A percentile compares a stretch with the other conserved stretches of the same genome.
phyloP scores from a whole-genome alignment of 345 rosid genomes.

The Dipteronia dyeriana region DNA sequence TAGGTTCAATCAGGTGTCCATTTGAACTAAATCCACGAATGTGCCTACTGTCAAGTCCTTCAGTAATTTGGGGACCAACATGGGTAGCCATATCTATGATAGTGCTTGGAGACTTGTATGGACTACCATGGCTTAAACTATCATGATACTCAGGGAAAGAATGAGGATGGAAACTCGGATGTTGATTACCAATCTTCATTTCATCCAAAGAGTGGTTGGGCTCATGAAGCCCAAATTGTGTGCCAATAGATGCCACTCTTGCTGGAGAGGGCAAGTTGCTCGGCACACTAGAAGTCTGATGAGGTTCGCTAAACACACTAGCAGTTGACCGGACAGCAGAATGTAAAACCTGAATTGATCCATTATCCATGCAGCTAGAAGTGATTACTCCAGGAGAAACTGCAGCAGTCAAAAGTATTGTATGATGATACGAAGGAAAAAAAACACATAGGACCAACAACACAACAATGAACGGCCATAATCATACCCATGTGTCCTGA shows the following conservation, averaged over 20 bases:
- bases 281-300: conserved; percentile 66
- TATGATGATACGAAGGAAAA: conserved; percentile 20
- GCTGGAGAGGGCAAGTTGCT: conserved; percentile 62
- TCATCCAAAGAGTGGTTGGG: conserved; percentile 53
- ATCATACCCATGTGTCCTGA: conserved; percentile 54
- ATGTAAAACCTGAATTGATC: conserved; percentile 50
- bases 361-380: conserved; percentile 55
- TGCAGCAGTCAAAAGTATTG: conserved; percentile 34
- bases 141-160: conserved; percentile 77
- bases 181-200: conserved; percentile 50
- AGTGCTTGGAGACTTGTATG: conserved; percentile 47
- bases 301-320: conserved; percentile 57
- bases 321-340: conserved; percentile 48
- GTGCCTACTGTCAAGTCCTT: conserved; percentile 55
- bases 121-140: conserved; percentile 53
- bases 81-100: conserved; percentile 46
- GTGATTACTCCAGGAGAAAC: conserved; percentile 47
- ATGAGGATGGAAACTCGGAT: conserved; percentile 66
- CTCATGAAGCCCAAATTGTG: conserved; percentile 53
- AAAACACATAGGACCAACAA: neutral
- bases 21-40: conserved; percentile 49
- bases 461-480: conserved; percentile 17
- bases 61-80: conserved; percentile 44
- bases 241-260: conserved; percentile 57
- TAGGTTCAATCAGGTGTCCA: conserved; percentile 48